These are phyloP conservation scores for Pythium aquatile DNA, from an alignment of 352 stramenopile species.

Conservation along the genomic window DNA sequence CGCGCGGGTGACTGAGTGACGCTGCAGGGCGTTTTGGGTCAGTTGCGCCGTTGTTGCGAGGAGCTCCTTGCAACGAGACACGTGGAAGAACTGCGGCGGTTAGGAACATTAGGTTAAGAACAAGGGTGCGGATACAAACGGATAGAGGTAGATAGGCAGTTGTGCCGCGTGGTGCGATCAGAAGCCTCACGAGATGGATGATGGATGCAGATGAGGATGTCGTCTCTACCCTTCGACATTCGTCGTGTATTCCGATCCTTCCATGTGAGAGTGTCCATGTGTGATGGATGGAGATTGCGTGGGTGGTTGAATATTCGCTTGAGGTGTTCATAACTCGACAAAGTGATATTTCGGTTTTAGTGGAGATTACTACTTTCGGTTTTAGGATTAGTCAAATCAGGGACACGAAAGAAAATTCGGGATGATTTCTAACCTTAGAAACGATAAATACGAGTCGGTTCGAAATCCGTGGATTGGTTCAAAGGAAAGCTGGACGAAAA, in stretches of 20 bases:
- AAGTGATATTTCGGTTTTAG: not conserved
- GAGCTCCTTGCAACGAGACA: slow-evolving; percentile 25
- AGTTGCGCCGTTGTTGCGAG: slow-evolving; percentile 2
- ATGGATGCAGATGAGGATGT: not conserved
- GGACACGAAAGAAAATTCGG: slow-evolving; percentile 2
- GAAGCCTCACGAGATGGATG: not conserved
- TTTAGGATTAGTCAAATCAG: not conserved
- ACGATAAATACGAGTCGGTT: slow-evolving; percentile 7
- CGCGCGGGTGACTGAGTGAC: slow-evolving; percentile 5
- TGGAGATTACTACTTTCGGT: not conserved
- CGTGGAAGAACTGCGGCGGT: slow-evolving; percentile 26
- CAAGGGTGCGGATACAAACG: not conserved
- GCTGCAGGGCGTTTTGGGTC: not conserved
- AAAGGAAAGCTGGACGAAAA: slow-evolving; percentile 22
- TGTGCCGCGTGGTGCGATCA: not conserved
- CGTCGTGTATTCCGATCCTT: not conserved
- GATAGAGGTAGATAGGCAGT: not conserved
- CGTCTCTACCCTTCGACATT: not conserved
- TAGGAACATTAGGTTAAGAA: slow-evolving; percentile 16
- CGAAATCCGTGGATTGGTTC: slow-evolving; percentile 14
- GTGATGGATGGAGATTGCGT: not conserved
- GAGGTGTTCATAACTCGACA: not conserved
- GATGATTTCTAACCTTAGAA: slow-evolving; percentile 8
- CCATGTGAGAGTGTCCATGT: not conserved
- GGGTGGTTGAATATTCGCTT: not conserved